Evolutionary conservation across 371 early-diverging fungal genomes (phyloP).

Genomic region (Rhizopus sp.): DNA sequence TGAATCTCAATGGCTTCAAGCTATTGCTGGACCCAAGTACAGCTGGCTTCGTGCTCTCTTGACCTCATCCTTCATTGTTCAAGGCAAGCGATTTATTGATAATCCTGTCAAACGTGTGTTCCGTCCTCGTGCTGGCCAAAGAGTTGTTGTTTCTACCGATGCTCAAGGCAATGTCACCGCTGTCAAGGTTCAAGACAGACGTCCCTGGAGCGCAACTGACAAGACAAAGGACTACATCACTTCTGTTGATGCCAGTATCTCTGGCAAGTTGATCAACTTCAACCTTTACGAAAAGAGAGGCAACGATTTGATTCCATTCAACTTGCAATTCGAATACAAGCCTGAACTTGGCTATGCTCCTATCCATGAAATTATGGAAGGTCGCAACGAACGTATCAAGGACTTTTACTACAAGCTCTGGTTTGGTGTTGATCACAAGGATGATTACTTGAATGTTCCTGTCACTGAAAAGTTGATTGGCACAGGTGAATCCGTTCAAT

Average conservation of each 20-base stretch:
- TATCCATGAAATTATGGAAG: constrained; percentile 93
- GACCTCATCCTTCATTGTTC: constrained; percentile 78
- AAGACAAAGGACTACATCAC: constrained; percentile 57
- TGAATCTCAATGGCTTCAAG: constrained; percentile 72
- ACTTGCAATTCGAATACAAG: constrained; percentile 78
- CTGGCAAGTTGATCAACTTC: constrained; percentile 69
- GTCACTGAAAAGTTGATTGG: constrained; percentile 67
- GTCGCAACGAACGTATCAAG: constrained; percentile 92
- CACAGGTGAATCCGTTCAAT: constrained; percentile 60
- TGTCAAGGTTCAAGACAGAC: constrained; percentile 65
- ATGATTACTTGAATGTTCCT: constrained; percentile 55
- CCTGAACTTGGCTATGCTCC: constrained; percentile 82
- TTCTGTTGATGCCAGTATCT: constrained; percentile 64
- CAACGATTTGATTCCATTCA: constrained; percentile 67
- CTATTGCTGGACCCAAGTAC: constrained; percentile 69
- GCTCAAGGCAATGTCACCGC: constrained; percentile 43
- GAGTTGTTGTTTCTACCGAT: constrained; percentile 65
- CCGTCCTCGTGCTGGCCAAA: constrained; percentile 82
- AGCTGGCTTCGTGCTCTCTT: constrained; percentile 91
- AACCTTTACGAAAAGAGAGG: constrained; percentile 75
- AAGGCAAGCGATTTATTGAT: constrained; percentile 72
- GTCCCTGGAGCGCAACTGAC: constrained; percentile 62
- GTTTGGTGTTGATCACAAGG: constrained; percentile 67
- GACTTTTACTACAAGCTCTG: constrained; percentile 90
- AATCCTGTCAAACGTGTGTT: constrained; percentile 83